phyloP scores from a whole-genome alignment of 805 yeast genomes.

The Zygoascus biomembranicola region DNA sequence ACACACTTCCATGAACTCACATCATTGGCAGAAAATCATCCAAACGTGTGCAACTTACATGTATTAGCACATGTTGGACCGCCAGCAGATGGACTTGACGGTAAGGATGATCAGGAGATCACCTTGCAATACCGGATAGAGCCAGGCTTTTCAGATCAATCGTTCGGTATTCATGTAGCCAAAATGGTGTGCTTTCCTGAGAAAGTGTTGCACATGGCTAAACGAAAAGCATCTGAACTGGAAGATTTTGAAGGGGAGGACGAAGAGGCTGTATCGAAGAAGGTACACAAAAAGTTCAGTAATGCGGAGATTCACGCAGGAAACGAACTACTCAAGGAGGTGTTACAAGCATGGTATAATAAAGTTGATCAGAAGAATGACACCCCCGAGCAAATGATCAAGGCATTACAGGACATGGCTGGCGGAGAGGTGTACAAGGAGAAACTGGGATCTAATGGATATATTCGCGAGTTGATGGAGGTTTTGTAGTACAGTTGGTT shows the following conservation, averaged over 20 bases:
- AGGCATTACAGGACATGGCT: conserved; percentile 7
- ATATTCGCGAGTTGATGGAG: conserved; percentile 11
- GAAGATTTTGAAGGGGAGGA: conserved; percentile 48
- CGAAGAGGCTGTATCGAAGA: conserved; percentile 29
- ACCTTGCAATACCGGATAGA: conserved; percentile 91
- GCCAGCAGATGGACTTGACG: conserved; percentile 12
- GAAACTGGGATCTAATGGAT: conserved; percentile 6
- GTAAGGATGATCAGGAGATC: conserved; percentile 44
- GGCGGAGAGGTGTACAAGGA: conserved; percentile 5
- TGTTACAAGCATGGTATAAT: conserved; percentile 33
- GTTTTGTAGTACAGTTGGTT: conserved; percentile 3
- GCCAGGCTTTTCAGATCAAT: conserved; percentile 90
- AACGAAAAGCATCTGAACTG: conserved; percentile 82
- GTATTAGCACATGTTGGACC: conserved; percentile 79
- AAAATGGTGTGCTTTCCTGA: conserved; percentile 89
- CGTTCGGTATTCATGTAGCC: conserved; percentile 97
- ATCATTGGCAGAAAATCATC: conserved; percentile 53
- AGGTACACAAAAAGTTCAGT: conserved; percentile 38
- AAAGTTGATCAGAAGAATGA: conserved; percentile 9
- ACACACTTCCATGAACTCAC: conserved; percentile 97
- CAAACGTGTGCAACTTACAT: conserved; percentile 68
- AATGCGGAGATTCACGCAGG: conserved; percentile 49
- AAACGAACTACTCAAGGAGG: conserved; percentile 37
- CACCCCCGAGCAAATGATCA: conserved; percentile 7
- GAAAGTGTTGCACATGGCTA: conserved; percentile 91